Evolutionary conservation across 306 rosid species (phyloP).

Genomic region (Cotoneaster glaucophyllus): DNA sequence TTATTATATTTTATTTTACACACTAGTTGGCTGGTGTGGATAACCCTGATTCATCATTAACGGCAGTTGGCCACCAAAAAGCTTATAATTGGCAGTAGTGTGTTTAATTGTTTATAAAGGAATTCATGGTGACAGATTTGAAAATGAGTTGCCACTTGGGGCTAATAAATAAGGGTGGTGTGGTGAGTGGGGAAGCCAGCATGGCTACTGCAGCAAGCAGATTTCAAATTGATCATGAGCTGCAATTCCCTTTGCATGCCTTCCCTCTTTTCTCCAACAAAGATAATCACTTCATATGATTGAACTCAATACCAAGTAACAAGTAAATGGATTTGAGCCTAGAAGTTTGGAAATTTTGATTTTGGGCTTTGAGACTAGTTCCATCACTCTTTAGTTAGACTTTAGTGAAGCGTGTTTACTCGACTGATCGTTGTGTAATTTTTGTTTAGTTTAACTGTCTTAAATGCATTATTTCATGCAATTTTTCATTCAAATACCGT

Average conservation of each 20-base stretch:
- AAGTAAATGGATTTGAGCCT: too few species aligned
- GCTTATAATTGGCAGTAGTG: background rate
- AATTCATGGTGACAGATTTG: background rate
- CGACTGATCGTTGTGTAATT: background rate
- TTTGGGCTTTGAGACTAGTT: background rate
- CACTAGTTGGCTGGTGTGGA: background rate
- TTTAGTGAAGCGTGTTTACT: too few species aligned
- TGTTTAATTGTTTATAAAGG: background rate
- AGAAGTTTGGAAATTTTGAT: too few species aligned
- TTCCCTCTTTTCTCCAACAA: background rate
- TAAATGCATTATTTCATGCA: too few species aligned
- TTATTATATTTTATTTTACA: background rate
- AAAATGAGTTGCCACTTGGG: background rate
- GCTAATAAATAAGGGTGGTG: background rate
- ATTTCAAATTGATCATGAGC: background rate
- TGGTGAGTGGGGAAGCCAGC: background rate
- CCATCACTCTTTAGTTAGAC: too few species aligned
- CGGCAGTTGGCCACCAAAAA: background rate
- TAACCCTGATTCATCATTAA: constrained; percentile 4
- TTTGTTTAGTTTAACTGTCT: too few species aligned
- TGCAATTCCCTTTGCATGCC: background rate
- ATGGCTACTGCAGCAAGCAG: background rate
- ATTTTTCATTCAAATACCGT: too few species aligned
- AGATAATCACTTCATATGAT: background rate
- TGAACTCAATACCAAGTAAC: background rate